These are phyloP conservation scores for Evernia prunastri DNA, from an alignment of 495 filamentous ascomycete genomes.

Conservation along the genomic window DNA sequence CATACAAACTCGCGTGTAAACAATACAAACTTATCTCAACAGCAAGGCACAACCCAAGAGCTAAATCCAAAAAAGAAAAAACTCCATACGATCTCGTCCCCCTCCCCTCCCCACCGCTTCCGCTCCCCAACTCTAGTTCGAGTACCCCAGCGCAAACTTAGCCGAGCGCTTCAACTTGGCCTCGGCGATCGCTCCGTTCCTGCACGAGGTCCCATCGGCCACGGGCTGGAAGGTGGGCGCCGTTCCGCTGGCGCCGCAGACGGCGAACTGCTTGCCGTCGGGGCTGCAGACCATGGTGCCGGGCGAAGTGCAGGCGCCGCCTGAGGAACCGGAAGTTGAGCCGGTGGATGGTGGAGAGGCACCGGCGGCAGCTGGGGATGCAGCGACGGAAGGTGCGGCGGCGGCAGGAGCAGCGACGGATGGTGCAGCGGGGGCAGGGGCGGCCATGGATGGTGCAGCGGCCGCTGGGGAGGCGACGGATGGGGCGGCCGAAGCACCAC, in stretches of 20 bases:
- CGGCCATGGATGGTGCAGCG: neutral
- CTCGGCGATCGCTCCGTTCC: neutral
- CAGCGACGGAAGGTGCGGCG: neutral
- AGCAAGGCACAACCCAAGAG: no score
- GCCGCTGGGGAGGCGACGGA: neutral
- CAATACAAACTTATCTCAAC: no score
- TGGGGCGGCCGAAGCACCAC: neutral
- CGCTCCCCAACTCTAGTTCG: neutral
- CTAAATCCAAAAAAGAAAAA: no score
- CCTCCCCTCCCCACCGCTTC: neutral
- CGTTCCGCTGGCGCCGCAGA: neutral
- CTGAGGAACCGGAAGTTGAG: neutral
- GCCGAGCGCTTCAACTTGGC: neutral
- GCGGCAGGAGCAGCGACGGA: neutral
- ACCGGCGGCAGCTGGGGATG: neutral
- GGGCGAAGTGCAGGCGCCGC: neutral
- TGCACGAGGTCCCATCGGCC: neutral
- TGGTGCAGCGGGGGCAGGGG: neutral
- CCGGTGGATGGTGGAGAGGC: neutral
- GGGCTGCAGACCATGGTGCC: neutral
- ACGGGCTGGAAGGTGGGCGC: neutral
- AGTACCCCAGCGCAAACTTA: neutral
- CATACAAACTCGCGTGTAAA: no score
- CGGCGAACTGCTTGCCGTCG: neutral
- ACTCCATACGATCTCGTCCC: no score